A percentile compares a stretch with the other conserved stretches of the same genome.
Evolutionary conservation across 768 basidiomycete genomes (phyloP).

Genomic region (Amanita phalloides): DNA sequence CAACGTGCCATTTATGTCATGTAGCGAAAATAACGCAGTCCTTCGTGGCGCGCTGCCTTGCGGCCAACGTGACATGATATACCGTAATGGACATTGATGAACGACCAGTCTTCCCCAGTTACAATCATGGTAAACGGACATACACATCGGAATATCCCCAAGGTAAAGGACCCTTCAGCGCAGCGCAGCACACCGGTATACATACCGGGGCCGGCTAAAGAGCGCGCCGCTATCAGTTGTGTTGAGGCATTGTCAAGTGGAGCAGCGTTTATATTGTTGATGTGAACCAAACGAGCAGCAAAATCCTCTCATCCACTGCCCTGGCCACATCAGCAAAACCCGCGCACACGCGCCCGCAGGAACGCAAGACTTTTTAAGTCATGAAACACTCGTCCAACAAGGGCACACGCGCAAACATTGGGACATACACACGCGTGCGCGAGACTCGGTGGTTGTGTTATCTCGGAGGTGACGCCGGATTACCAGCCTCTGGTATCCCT

Average conservation of each 20-base stretch:
- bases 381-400: too few species aligned
- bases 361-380: neutral
- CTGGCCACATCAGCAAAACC: neutral
- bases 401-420: too few species aligned
- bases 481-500: neutral
- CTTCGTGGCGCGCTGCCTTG: neutral
- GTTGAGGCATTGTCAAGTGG: neutral
- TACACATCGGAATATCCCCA: neutral
- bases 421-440: neutral
- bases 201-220: neutral
- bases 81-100: too few species aligned
- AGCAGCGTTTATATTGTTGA: neutral
- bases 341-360: neutral
- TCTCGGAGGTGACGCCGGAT: neutral
- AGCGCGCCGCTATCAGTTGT: neutral
- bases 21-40: neutral
- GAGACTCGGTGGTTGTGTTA: neutral
- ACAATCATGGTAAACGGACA: neutral
- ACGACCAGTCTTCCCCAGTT: too few species aligned
- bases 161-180: neutral
- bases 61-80: neutral
- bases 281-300: neutral
- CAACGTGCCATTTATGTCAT: neutral
- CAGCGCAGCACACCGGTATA: neutral
- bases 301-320: neutral